phyloP scores from a whole-genome alignment of 2,329 filamentous ascomycete species.

The Magnaporthiopsis rhizophila region DNA sequence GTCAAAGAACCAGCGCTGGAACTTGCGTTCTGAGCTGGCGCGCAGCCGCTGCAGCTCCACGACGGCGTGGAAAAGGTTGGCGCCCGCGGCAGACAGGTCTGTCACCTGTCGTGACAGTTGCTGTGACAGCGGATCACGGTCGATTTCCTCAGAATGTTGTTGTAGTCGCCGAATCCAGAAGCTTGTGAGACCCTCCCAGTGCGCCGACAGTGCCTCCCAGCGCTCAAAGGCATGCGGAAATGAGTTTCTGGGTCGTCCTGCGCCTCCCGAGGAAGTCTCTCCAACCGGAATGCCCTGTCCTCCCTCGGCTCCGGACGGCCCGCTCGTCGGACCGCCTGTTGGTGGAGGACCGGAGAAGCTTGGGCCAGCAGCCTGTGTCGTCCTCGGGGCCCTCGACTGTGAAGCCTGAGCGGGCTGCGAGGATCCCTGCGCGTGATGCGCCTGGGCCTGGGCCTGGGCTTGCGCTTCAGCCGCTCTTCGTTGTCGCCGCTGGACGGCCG shows the following conservation, averaged over 20 bases:
- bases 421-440: conserved; percentile 1
- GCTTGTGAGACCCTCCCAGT: conserved; percentile 95
- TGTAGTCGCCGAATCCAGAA: conserved; percentile 95
- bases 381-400: conserved; percentile 8
- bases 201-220: conserved; percentile 93
- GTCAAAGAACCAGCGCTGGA: conserved; percentile 98
- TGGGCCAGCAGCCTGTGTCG: conserved; percentile 2
- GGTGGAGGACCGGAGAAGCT: conserved; percentile 9
- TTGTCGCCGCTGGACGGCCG: conserved; percentile 24
- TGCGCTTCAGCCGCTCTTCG: conserved; percentile 23
- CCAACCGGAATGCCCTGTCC: conserved; percentile 17
- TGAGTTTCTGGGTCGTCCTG: conserved; percentile 49
- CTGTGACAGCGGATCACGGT: conserved; percentile 72
- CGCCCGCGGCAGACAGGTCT: conserved; percentile 92
- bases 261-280: conserved; percentile 23
- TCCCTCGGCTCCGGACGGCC: background rate
- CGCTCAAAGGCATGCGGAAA: conserved; percentile 97
- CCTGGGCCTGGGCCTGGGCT: conserved; percentile 4
- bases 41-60: conserved; percentile 90
- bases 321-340: conserved; percentile 1
- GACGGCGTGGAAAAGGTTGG: conserved; percentile 94
- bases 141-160: conserved; percentile 79
- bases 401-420: conserved; percentile 7
- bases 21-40: conserved; percentile 93
- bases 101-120: conserved; percentile 92